Evolutionary conservation across 139 green algal genomes (phyloP).

Genomic region (Diplosphaera chodatii): DNA sequence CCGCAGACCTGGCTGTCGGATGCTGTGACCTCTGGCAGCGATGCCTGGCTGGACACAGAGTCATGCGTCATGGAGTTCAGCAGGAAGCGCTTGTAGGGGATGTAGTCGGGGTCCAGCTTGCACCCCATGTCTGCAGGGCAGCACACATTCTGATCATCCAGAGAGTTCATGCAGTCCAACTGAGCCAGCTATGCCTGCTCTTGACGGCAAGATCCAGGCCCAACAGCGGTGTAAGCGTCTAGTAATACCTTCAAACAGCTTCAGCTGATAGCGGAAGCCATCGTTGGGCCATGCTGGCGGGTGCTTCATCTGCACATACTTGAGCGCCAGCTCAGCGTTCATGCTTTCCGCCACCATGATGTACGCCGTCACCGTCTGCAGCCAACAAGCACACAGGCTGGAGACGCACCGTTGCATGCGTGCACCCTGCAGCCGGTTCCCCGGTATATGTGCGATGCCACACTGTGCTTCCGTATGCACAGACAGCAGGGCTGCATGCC

Average conservation of each 20-base stretch:
- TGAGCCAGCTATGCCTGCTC: no score
- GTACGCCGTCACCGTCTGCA: constrained; percentile 39
- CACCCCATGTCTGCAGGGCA: constrained; percentile 22
- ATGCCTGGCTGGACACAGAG: constrained; percentile 7
- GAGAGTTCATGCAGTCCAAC: no score
- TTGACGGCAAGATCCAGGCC: no score
- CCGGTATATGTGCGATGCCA: no score
- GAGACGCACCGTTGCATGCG: no score
- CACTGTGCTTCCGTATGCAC: no score
- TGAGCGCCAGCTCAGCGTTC: constrained; percentile 14
- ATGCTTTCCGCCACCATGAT: constrained; percentile 29
- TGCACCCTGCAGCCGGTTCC: no score
- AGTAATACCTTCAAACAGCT: constrained; percentile 53
- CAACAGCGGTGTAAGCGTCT: no score
- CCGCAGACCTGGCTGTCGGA: background rate
- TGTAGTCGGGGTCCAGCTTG: constrained; percentile 43
- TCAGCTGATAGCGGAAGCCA: constrained; percentile 67
- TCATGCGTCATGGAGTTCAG: constrained; percentile 24
- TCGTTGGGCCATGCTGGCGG: constrained; percentile 50
- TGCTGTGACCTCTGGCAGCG: background rate
- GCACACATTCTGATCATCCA: constrained; percentile 16
- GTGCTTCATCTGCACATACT: constrained; percentile 15
- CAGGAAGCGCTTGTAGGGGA: constrained; percentile 54
- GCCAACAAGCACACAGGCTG: no score
- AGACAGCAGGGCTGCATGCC: no score